phyloP scores from a whole-genome alignment of 805 yeast species.

The Metschnikowia colocasiae region DNA sequence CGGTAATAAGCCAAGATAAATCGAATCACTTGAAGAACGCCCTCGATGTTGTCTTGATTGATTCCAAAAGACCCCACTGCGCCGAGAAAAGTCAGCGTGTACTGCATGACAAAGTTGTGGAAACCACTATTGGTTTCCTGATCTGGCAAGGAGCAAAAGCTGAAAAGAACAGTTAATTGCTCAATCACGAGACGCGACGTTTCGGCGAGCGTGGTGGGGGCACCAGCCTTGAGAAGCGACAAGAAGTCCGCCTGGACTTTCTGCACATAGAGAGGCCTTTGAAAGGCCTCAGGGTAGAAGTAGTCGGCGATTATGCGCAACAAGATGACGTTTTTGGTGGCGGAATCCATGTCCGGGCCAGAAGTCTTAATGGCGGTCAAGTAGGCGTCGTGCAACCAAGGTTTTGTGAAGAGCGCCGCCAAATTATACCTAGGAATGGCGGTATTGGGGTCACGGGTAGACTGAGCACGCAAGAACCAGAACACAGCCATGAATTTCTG shows the following conservation, averaged over 20 bases:
- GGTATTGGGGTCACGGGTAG: constrained; percentile 48
- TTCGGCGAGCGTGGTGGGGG: background rate
- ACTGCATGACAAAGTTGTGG: constrained; percentile 9
- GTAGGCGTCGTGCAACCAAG: constrained; percentile 28
- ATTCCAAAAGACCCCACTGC: constrained; percentile 1
- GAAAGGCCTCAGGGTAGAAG: constrained; percentile 36
- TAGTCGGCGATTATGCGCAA: constrained; percentile 41
- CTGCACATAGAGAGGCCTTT: constrained; percentile 12
- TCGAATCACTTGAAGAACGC: constrained; percentile 12
- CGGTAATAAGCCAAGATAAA: constrained; percentile 16
- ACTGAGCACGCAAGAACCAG: constrained; percentile 53
- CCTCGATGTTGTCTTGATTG: constrained; percentile 6
- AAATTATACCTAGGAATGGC: constrained; percentile 48
- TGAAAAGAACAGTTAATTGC: constrained; percentile 15
- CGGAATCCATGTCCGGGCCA: constrained; percentile 2
- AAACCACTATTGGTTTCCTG: constrained; percentile 3
- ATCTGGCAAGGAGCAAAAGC: constrained; percentile 14
- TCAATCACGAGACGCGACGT: constrained; percentile 8
- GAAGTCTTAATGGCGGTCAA: constrained; percentile 11
- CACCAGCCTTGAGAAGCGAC: constrained; percentile 16
- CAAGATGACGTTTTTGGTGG: constrained; percentile 24
- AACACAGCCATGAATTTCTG: constrained; percentile 47
- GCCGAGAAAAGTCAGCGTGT: constrained; percentile 8
- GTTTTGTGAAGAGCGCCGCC: constrained; percentile 32
- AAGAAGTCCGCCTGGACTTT: constrained; percentile 21